Conservation (phyloP, 352 stramenopile species). For the Phytophthora syringae region DNA sequence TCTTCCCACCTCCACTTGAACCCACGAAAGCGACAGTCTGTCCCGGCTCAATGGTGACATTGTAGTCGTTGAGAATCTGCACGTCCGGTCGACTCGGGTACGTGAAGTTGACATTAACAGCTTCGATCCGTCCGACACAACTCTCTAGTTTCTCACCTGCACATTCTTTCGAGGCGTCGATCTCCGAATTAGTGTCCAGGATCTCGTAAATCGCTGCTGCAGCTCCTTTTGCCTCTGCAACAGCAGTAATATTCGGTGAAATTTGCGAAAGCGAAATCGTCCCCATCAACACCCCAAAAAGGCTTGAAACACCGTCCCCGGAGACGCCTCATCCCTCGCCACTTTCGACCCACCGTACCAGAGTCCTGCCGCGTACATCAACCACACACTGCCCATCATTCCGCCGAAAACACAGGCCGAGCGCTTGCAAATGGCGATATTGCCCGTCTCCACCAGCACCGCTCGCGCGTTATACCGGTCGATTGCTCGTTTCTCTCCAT, state of each 20-base stretch:
- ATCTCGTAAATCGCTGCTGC: too few relatives aligned
- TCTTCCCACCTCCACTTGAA: conserved; percentile 29
- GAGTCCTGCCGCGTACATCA: conserved; percentile 41
- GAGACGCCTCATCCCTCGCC: conserved; percentile 10
- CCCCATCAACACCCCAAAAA: conserved; percentile 38
- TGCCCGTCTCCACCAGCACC: conserved; percentile 27
- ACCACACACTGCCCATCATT: conserved; percentile 32
- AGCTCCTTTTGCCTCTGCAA: conserved; percentile 20
- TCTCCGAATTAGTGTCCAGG: too few relatives aligned
- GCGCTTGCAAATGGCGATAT: conserved; percentile 26
- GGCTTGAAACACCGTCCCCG: conserved; percentile 26
- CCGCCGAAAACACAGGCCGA: conserved; percentile 21
- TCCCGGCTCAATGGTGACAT: conserved; percentile 18
- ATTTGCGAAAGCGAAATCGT: conserved; percentile 30
- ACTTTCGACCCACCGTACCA: conserved; percentile 45
- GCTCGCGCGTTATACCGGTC: too few relatives aligned
- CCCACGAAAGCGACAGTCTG: too few relatives aligned
- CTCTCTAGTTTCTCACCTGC: conserved; percentile 3
- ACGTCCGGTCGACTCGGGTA: conserved; percentile 28
- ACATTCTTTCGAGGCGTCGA: neutral
- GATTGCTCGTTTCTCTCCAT: too few relatives aligned
- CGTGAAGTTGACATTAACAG: conserved; percentile 15
- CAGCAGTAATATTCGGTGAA: conserved; percentile 32
- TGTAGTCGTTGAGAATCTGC: conserved; percentile 29
- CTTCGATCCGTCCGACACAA: conserved; percentile 10